Base-by-base conservation (phyloP, 352 stramenopile genomes). In the Phytophthora capsici region DNA sequence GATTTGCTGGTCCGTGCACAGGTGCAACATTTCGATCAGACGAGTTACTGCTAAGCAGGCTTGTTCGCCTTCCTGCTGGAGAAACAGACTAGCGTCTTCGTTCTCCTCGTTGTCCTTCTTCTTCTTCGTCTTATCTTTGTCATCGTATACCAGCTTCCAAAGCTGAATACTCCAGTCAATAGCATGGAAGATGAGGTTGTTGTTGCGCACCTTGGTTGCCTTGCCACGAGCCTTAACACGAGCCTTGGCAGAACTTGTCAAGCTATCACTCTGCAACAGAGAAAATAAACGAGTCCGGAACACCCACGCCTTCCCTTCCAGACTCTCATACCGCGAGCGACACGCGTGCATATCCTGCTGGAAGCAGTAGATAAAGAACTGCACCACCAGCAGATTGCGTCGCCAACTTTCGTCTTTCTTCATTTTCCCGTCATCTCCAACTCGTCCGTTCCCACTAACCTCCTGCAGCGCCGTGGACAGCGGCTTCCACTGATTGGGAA, bases 331-430 rank as follows among this genome's bases (percentile, higher is more conserved):
- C 16, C 75, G 75, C 32, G 73, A 63, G 19, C 80, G 77, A 54
- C 82, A 91, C 10, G 78, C 51, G 26, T 77, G 47, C 45, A 91
- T 73, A 65, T 95, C 85, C 51, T 87, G 77, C 54, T 87, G 68
- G 62, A 95, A 88, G 36, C 84, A 93, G 51, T 93, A 93, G 28
- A 90, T 81, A 45, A 84, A 90, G 54, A 95, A 95, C 64, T 92
- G 87, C 14, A 93, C 43, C 38, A 93, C 84, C 13, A 95, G 71
- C 32, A 95, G 71, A 22, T 81, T 82, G 48, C 81, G 84, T 51
- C 80, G 78, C 84, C 80, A 92, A 12, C 61, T 59, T 44, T 90
- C 82, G 38, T 91, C 77, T 37, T 66, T 71, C 37, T 72, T 67
- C 14, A 48, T 48, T 26, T 74, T 58, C n/a, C 64, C 62, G 25